These are phyloP conservation scores for Cutaneotrichosporon dermatis DNA, from an alignment of 1,284 basidiomycete genomes.

Conservation along the genomic window DNA sequence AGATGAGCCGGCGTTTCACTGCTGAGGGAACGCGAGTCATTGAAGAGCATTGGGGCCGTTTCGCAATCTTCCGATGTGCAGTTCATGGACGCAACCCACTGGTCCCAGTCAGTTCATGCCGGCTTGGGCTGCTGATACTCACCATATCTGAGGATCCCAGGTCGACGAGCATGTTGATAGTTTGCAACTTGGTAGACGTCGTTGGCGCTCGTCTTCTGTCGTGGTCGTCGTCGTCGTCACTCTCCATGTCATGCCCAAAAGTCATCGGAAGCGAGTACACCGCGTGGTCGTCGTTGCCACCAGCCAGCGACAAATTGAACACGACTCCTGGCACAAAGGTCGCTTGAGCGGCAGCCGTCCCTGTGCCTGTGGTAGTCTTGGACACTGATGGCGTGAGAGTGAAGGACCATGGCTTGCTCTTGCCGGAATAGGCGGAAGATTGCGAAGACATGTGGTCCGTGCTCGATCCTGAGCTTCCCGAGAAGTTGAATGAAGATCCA, in stretches of 20 bases:
- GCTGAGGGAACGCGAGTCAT: constrained; percentile 33
- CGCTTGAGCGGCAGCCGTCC: constrained; percentile 16
- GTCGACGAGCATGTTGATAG: constrained; percentile 43
- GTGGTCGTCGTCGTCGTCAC: constrained; percentile 1
- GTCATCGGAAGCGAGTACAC: constrained; percentile 37
- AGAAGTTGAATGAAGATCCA: too few relatives aligned
- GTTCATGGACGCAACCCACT: constrained; percentile 44
- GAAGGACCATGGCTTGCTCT: constrained; percentile 13
- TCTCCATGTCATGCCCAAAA: constrained; percentile 30
- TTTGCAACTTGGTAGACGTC: constrained; percentile 23
- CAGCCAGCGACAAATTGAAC: constrained; percentile 33
- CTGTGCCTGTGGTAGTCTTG: constrained; percentile 12
- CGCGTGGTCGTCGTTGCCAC: constrained; percentile 32
- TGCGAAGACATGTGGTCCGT: background rate
- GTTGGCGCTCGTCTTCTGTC: background rate
- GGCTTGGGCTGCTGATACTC: constrained; percentile 16
- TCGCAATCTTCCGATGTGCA: constrained; percentile 38
- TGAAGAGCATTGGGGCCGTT: constrained; percentile 29
- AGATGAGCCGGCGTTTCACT: constrained; percentile 30
- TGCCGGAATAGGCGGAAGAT: background rate
- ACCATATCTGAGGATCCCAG: constrained; percentile 48
- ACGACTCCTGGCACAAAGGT: constrained; percentile 38
- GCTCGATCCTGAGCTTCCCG: background rate
- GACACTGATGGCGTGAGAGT: constrained; percentile 13
- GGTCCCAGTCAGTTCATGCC: background rate